phyloP scores from a whole-genome alignment of 768 basidiomycete species.

The Pleurotus tuoliensis region DNA sequence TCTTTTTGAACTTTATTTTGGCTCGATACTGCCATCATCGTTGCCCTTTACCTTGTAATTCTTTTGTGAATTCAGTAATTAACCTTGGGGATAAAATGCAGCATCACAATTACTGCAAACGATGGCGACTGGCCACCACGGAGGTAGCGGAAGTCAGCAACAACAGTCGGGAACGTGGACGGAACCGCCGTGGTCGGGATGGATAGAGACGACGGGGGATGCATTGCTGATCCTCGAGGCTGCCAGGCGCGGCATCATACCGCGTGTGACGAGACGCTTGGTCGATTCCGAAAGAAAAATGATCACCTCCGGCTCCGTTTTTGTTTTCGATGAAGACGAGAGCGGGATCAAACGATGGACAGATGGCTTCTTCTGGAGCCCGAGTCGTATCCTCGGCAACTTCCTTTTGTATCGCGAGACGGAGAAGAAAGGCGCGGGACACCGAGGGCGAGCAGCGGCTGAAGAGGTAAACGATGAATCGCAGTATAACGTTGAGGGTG shows the following conservation, averaged over 20 bases:
- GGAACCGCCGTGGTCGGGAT: conserved; percentile 90
- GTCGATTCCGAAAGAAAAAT: conserved; percentile 90
- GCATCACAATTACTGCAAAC: conserved; percentile 12
- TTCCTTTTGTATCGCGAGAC: conserved; percentile 95
- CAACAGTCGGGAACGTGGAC: conserved; percentile 56
- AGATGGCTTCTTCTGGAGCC: conserved; percentile 96
- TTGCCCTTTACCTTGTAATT: conserved; percentile 20
- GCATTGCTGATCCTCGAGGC: conserved; percentile 97
- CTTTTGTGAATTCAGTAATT: neutral
- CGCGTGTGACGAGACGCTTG: conserved; percentile 86
- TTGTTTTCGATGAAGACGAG: conserved; percentile 97
- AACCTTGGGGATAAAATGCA: neutral
- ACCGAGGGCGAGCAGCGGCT: conserved; percentile 46
- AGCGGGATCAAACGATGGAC: conserved; percentile 98
- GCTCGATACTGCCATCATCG: conserved; percentile 28
- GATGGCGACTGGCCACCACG: conserved; percentile 36
- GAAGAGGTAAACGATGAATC: conserved; percentile 30
- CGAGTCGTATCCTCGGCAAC: conserved; percentile 88
- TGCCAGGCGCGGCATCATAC: conserved; percentile 84
- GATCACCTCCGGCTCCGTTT: conserved; percentile 91
- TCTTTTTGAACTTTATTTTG: conserved; percentile 63
- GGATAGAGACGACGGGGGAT: conserved; percentile 93
- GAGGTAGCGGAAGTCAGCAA: conserved; percentile 20
- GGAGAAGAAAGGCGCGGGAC: conserved; percentile 72
- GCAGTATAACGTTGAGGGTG: conserved; percentile 23